These are phyloP conservation scores for Lactifluus echinatus DNA, from an alignment of 768 basidiomycete genomes.

Conservation along the genomic window DNA sequence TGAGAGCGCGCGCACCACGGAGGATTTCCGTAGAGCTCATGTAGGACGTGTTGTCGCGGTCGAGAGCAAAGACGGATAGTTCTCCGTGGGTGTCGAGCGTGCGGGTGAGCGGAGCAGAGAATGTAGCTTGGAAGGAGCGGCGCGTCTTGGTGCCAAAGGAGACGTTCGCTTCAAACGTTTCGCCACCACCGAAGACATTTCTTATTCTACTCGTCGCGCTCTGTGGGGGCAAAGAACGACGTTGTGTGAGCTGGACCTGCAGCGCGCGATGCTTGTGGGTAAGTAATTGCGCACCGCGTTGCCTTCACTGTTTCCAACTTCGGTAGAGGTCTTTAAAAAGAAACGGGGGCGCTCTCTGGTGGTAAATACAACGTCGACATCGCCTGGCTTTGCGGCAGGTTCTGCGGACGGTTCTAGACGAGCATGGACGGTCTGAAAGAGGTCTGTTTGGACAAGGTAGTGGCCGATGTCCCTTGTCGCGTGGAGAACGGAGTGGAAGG, in stretches of 20 bases:
- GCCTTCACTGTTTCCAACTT: conserved; percentile 89
- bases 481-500: conserved; percentile 60
- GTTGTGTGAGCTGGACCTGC: background rate
- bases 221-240: conserved; percentile 30
- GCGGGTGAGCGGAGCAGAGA: conserved; percentile 52
- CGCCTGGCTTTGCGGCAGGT: conserved; percentile 43
- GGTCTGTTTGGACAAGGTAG: conserved; percentile 61
- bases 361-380: conserved; percentile 75
- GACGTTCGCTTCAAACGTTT: conserved; percentile 74
- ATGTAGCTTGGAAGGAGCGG: conserved; percentile 66
- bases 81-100: conserved; percentile 63
- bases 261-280: background rate
- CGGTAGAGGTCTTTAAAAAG: conserved; percentile 76
- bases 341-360: conserved; percentile 69
- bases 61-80: conserved; percentile 59
- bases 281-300: conserved; percentile 73
- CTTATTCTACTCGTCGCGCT: conserved; percentile 72
- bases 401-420: conserved; percentile 51
- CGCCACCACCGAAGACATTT: conserved; percentile 89
- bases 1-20: conserved; percentile 53
- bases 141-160: conserved; percentile 84
- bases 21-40: conserved; percentile 63
- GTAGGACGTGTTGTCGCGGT: conserved; percentile 72
- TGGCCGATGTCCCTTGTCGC: conserved; percentile 59
- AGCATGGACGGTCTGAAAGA: conserved; percentile 63